Percentiles rank a stretch among this genome's conserved stretches.
These are phyloP conservation scores for Gastrolobium bilobum DNA, from an alignment of 306 rosid species.

Conservation along the genomic window DNA sequence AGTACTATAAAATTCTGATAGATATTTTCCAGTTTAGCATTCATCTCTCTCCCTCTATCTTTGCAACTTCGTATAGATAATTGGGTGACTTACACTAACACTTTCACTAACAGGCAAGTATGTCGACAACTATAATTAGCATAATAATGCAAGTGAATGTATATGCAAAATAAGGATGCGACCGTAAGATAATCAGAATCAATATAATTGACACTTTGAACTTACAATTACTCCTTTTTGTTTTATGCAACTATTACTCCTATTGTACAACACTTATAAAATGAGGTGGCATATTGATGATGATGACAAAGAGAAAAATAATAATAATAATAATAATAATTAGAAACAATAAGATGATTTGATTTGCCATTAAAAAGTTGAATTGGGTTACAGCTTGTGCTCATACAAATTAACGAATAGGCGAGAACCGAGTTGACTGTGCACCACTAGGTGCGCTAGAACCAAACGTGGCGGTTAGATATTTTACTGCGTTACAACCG, in stretches of 20 bases:
- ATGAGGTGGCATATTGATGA: neutral
- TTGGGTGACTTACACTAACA: neutral
- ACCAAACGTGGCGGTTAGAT: conserved; percentile 56
- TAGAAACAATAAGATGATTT: neutral
- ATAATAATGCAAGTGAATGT: neutral
- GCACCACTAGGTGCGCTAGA: conserved; percentile 59
- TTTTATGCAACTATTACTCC: neutral
- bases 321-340: neutral
- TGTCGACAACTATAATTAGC: neutral
- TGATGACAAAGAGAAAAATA: neutral
- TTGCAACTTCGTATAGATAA: neutral
- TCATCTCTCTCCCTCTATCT: neutral
- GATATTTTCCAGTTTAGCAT: neutral
- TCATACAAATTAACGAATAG: neutral
- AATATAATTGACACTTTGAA: too few species aligned
- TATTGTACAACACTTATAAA: neutral
- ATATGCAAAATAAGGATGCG: neutral
- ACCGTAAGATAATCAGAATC: neutral
- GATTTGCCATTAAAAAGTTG: conserved; percentile 6
- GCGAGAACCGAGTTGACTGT: conserved; percentile 13
- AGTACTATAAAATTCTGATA: too few species aligned
- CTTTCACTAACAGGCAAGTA: neutral
- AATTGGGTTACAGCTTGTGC: conserved; percentile 4
- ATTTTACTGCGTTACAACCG: too few species aligned
- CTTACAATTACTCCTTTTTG: too few species aligned